phyloP scores from a whole-genome alignment of 2,329 filamentous ascomycete species.

The Aspergillus calidoustus region DNA sequence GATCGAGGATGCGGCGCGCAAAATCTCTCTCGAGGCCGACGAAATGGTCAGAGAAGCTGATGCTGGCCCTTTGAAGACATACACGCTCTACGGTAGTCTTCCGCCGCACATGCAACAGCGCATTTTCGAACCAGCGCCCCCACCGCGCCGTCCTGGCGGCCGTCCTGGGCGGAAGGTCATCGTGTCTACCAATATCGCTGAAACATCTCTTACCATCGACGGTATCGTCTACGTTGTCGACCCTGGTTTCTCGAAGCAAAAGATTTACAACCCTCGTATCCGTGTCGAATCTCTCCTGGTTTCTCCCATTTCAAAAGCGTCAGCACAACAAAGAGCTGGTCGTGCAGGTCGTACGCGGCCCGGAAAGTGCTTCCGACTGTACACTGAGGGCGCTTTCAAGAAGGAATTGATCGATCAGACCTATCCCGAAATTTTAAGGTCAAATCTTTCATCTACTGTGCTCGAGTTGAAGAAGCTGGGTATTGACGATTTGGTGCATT shows the following conservation, averaged over 20 bases:
- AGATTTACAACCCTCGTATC: conserved; percentile 97
- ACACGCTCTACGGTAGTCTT: conserved; percentile 91
- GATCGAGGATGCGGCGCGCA: conserved; percentile 93
- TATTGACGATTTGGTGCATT: conserved; percentile 93
- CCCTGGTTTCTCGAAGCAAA: conserved; percentile 98
- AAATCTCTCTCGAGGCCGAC: conserved; percentile 87
- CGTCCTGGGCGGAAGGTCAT: conserved; percentile 92
- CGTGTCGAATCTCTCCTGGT: conserved; percentile 97
- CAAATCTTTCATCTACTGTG: conserved; percentile 92
- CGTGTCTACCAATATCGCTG: conserved; percentile 95
- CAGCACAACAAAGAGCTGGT: conserved; percentile 95
- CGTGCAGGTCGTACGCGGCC: conserved; percentile 98
- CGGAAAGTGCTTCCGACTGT: conserved; percentile 96
- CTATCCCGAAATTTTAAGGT: conserved; percentile 92
- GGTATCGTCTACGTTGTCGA: conserved; percentile 99
- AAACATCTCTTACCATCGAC: conserved; percentile 96
- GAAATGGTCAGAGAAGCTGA: conserved; percentile 91
- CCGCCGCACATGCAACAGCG: conserved; percentile 91
- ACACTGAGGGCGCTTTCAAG: conserved; percentile 95
- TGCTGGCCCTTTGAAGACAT: conserved; percentile 85
- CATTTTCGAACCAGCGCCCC: conserved; percentile 90
- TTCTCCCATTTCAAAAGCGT: conserved; percentile 96
- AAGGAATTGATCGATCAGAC: conserved; percentile 98
- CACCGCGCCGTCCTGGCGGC: conserved; percentile 72
- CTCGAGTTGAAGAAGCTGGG: conserved; percentile 97